Percentiles rank a stretch among this genome's conserved stretches.
These are phyloP conservation scores for Blastobotrys serpentis DNA, from an alignment of 1,139 yeast species.

Conservation along the genomic window DNA sequence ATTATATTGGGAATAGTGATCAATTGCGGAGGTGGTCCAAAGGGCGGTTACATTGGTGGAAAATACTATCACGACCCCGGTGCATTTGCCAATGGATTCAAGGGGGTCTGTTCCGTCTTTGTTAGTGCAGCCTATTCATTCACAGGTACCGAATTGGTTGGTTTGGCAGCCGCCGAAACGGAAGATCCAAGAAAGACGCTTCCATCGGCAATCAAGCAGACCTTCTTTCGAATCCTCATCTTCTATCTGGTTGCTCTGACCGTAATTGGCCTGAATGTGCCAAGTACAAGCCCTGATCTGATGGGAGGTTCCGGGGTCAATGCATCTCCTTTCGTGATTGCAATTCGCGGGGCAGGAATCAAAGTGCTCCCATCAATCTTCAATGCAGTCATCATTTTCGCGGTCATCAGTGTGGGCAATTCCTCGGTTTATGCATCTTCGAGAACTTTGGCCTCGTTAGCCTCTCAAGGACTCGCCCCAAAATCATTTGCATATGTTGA, in stretches of 20 bases:
- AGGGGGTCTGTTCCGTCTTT: slow-evolving; percentile 80
- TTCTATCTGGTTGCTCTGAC: slow-evolving; percentile 62
- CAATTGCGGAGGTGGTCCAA: slow-evolving; percentile 67
- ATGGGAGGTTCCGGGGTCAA: slow-evolving; percentile 48
- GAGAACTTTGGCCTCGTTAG: slow-evolving; percentile 76
- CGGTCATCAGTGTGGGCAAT: slow-evolving; percentile 71
- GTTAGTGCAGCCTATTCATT: slow-evolving; percentile 86
- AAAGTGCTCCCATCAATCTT: slow-evolving; percentile 64
- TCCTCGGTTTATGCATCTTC: slow-evolving; percentile 78
- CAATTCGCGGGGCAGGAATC: slow-evolving; percentile 57
- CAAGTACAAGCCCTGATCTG: slow-evolving; percentile 52
- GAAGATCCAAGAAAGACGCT: slow-evolving; percentile 66
- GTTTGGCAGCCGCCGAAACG: slow-evolving; percentile 84
- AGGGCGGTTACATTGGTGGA: slow-evolving; percentile 58
- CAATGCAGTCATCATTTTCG: slow-evolving; percentile 68
- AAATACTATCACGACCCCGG: slow-evolving; percentile 63
- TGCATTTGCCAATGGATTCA: slow-evolving; percentile 62
- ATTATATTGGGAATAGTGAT: slow-evolving; percentile 61
- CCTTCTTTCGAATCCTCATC: slow-evolving; percentile 66
- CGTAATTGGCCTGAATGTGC: slow-evolving; percentile 62
- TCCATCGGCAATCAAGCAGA: slow-evolving; percentile 70
- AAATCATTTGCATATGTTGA: slow-evolving; percentile 69
- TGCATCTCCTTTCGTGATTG: slow-evolving; percentile 68
- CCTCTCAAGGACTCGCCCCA: slow-evolving; percentile 83
- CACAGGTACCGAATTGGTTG: slow-evolving; percentile 80